Percentiles rank a stretch among this genome's conserved stretches.
phyloP scores from a whole-genome alignment of 2,329 filamentous ascomycete species.

The Hypoxylon rubiginosum region DNA sequence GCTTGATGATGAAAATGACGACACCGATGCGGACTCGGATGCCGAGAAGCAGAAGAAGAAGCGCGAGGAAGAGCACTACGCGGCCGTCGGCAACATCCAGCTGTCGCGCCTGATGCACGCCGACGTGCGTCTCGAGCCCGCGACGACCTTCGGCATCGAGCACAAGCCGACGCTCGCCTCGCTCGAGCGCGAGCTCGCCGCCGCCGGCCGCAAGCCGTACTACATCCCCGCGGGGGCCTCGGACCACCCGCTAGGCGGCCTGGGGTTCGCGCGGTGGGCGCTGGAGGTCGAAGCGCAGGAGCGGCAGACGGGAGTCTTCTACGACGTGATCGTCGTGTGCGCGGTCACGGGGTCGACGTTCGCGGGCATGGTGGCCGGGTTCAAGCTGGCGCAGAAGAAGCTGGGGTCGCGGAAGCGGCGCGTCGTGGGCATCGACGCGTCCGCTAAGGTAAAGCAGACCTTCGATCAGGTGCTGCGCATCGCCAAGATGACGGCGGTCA shows the following conservation, averaged over 20 bases:
- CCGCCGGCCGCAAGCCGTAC: conserved; percentile 72
- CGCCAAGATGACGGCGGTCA: conserved; percentile 71
- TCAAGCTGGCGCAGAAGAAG: conserved; percentile 71
- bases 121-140: conserved; percentile 69
- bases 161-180: conserved; percentile 72
- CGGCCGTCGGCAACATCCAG: conserved; percentile 78
- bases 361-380: conserved; percentile 79
- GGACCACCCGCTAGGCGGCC: conserved; percentile 76
- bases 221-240: conserved; percentile 80
- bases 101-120: conserved; percentile 76
- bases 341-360: conserved; percentile 79
- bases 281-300: conserved; percentile 77
- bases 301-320: conserved; percentile 70
- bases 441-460: conserved; percentile 71
- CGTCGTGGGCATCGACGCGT: conserved; percentile 77
- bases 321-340: conserved; percentile 77
- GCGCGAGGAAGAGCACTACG: conserved; percentile 63
- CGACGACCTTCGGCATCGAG: conserved; percentile 74
- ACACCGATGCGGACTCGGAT: too few species aligned
- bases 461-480: conserved; percentile 76
- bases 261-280: conserved; percentile 79
- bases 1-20: too few species aligned
- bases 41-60: background rate
- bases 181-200: conserved; percentile 66
- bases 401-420: conserved; percentile 61